Evolutionary conservation across 169 alveolate genomes (phyloP), one percentile per base, ranked within the genome.

Genomic region (Theileria orientalis): DNA sequence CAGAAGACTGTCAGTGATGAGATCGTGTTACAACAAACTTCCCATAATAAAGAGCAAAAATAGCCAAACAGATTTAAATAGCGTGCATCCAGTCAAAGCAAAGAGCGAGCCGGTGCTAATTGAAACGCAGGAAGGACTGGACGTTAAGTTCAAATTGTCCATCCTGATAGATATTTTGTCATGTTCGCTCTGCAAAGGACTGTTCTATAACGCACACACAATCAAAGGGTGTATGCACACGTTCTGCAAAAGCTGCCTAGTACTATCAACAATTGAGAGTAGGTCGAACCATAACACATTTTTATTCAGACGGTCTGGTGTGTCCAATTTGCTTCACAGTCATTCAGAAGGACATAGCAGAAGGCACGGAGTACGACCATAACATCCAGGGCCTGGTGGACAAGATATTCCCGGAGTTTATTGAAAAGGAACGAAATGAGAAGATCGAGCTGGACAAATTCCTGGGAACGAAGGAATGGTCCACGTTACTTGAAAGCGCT

Each of bases 171-270:
- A 83, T 64, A 52, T 83, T 29, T 52, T 85, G 52, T 41, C 84
- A 23, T 85, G 92, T 21, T 49, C 72, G 25, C 23, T 85, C 19
- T 85, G 92, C 69, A 74, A 72, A 27, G 92, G 92, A 11, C 52
- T 85, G 59, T 85, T 85, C 52, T 60, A 76, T 30, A 79, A 79
- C 16, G 92, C 92, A 25, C 84, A 85, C 23, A 85, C 92, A 3
- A 84, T 85, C 32, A 85, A 68, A 62, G 91, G 84, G 35, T 85
- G 92, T 30, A 46, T 85, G 76, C 92, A 85, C 62, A 85, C 92
- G 29, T 85, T 85, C 66, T 85, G 92, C 73, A 85, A 67, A 64
- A 69, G 84, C 56, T 85, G 92, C 42, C 83, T 85, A 11, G 59
- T 84, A 9, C 25, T 68, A 23, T 76, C 74, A 37, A 68, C 85